Evolutionary conservation across 352 stramenopile species (phyloP), one percentile per base, ranked within the genome.

Genomic region (Pythium diclinum): DNA sequence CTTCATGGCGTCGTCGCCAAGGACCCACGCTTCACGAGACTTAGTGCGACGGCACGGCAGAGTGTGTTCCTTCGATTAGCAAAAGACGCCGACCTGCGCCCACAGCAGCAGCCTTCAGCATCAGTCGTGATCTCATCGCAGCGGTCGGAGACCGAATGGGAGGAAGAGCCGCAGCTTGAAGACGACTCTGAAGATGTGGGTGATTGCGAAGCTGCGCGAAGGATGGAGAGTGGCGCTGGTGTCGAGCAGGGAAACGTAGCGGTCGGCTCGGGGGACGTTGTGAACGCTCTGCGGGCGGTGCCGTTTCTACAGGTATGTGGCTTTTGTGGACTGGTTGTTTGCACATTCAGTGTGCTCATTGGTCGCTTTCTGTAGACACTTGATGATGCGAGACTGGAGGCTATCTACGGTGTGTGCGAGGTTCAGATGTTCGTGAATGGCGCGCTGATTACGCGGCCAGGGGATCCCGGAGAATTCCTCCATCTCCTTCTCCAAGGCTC

Each of bases 101-200:
- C 11, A 44, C 52, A 8, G 8, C 52, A 58, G 16, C 52, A 58
- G 25, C 25, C 25, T 23, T 17, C 42, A 42, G 25, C 40, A 6
- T 57, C 53, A 34, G n/a, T 63, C 33, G 48, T 13, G 9, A 23
- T 51, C n/a, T 32, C 32, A 13, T 67, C 61, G 1, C 32, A 63
- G 25, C 57, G 54, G 40, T 63, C 61, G 1, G 33, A 63, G 33
- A 63, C 61, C 0, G 57, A 68, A 44, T 63, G 34, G 42, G 61
- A 67, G 19, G 61, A 59, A 32, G 10, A 28, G 32, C 28, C 28
- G 14, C 30, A 46, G 16, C 10, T 38, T 6, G 52, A 46, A 7
- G 28, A 44, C 30, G 32, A 40, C 32, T n/a, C 11, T 2, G 17
- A 21, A 9, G 51, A 40, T 16, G 32, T 40, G 10, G 11, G 16